Conservation (phyloP, 2,329 filamentous ascomycete genomes). For the Epicoccum sorghinum region DNA sequence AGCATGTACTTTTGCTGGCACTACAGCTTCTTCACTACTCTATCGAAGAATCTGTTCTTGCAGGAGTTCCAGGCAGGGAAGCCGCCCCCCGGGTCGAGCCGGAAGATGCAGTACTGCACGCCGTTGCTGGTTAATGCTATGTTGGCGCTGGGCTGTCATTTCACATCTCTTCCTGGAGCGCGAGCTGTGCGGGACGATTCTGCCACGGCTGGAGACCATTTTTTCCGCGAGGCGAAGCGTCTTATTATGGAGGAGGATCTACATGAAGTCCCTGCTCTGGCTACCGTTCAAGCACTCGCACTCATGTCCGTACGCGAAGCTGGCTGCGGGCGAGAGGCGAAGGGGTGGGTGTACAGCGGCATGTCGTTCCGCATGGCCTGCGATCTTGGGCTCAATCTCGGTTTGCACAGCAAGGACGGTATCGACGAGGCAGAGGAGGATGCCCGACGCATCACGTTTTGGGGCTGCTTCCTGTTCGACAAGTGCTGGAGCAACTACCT, state of each 20-base stretch:
- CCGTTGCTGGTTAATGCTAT: constrained; percentile 91
- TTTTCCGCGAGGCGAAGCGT: constrained; percentile 91
- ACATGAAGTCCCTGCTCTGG: constrained; percentile 84
- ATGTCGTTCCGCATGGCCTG: constrained; percentile 99
- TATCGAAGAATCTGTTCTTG: constrained; percentile 86
- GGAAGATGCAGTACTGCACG: constrained; percentile 79
- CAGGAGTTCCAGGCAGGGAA: constrained; percentile 80
- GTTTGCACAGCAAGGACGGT: constrained; percentile 61
- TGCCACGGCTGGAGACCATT: constrained; percentile 90
- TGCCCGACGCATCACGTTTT: constrained; percentile 88
- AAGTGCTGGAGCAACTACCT: constrained; percentile 99
- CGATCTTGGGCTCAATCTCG: constrained; percentile 88
- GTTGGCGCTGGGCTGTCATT: constrained; percentile 90
- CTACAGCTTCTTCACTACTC: constrained; percentile 91
- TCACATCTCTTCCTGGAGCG: constrained; percentile 77
- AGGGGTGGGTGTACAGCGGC: constrained; percentile 97
- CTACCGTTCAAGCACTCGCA: constrained; percentile 90
- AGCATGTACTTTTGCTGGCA: constrained; percentile 99
- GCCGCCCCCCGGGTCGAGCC: constrained; percentile 54
- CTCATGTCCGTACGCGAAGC: constrained; percentile 97
- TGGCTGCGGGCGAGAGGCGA: constrained; percentile 90
- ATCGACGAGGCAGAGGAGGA: constrained; percentile 85
- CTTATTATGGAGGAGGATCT: constrained; percentile 90
- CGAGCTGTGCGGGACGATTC: constrained; percentile 74
- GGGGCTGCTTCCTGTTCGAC: constrained; percentile 98